Base-by-base conservation (phyloP, 768 basidiomycete genomes). In the Suillus spraguei region DNA sequence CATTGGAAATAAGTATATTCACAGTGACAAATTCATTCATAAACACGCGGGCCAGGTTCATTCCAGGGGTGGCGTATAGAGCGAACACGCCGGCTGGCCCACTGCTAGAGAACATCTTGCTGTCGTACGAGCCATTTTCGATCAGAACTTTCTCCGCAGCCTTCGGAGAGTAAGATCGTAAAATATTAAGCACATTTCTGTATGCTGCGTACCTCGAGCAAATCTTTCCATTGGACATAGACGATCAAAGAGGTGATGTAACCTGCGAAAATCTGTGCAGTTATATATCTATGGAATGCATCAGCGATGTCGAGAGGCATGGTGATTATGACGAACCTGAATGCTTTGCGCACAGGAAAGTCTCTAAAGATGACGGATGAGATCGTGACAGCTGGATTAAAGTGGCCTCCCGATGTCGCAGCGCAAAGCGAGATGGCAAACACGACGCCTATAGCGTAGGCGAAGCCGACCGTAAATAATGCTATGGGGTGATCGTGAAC, bases 361-460 rank as follows among this genome's bases (percentile, higher is more conserved):
- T 81, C 82, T 64, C 77, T 84, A 78, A 85, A 84, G 16, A 88
- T 11, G 20, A 80, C 75, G 49, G 82, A 74, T 9, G 81, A 73
- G 54, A 89, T 76, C 4, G 88, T 86, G 24, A 90, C 79, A 55
- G 83, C 81, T 2, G 91, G 92, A 60, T 81, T 87, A 71, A 90
- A 85, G 68, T 90, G 89, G 24, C 87, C 84, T 13, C 85, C 86
- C 14, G 86, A 88, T 1, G 87, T 81, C 20, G 82, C 71, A 5
- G 74, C 75, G 59, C 83, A 87, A 33, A 87, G 73, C 10, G 74
- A 71, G 59, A 90, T 70, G 1, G 88, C 89, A 56, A 89, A 79
- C 16, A 87, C 66, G 64, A 89, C 86, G 32, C 88, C 88, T 41
- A 82, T 74, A 5, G 81, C 79, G 72, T 89, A 90, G 0, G 79